These are phyloP conservation scores for Penicillium sp. DNA, from an alignment of 2,329 filamentous ascomycete species.

Conservation along the genomic window DNA sequence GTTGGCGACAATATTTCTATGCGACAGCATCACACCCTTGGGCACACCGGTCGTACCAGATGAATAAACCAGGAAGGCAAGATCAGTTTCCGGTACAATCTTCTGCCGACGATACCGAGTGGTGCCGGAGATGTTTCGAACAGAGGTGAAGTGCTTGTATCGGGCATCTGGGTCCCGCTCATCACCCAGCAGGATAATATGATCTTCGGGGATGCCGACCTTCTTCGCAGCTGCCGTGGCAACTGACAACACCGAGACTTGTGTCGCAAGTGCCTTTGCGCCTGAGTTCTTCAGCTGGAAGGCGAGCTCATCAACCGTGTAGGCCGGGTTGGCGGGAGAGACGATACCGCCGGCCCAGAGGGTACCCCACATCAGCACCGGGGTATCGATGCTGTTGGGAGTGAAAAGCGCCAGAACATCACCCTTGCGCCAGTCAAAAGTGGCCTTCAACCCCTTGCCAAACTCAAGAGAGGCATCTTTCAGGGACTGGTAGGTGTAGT, in stretches of 20 bases:
- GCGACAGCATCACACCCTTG: slow-evolving; percentile 87
- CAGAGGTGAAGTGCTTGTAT: slow-evolving; percentile 72
- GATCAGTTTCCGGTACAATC: slow-evolving; percentile 69
- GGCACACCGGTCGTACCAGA: slow-evolving; percentile 89
- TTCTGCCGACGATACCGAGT: slow-evolving; percentile 63
- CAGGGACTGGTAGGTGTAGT: slow-evolving; percentile 72
- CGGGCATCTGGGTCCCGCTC: slow-evolving; percentile 58
- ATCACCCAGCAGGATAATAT: slow-evolving; percentile 75
- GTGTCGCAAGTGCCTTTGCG: slow-evolving; percentile 75
- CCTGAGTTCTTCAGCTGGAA: slow-evolving; percentile 80
- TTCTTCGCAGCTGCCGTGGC: slow-evolving; percentile 69
- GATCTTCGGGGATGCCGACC: slow-evolving; percentile 70
- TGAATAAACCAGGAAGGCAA: slow-evolving; percentile 85
- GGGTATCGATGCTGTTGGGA: slow-evolving; percentile 84
- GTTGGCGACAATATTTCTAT: slow-evolving; percentile 81
- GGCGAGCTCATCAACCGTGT: slow-evolving; percentile 80
- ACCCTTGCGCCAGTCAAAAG: slow-evolving; percentile 78
- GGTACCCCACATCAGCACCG: slow-evolving; percentile 74
- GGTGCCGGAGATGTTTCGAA: slow-evolving; percentile 66
- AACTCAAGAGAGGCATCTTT: slow-evolving; percentile 71
- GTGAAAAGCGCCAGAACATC: slow-evolving; percentile 83
- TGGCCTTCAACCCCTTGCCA: slow-evolving; percentile 73
- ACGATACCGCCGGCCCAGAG: slow-evolving; percentile 82
- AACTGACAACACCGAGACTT: slow-evolving; percentile 65
- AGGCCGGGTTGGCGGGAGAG: slow-evolving; percentile 86